A percentile compares a stretch with the other conserved stretches of the same genome.
Evolutionary conservation across 768 basidiomycete species (phyloP).

Genomic region (Boletus rex-veris): DNA sequence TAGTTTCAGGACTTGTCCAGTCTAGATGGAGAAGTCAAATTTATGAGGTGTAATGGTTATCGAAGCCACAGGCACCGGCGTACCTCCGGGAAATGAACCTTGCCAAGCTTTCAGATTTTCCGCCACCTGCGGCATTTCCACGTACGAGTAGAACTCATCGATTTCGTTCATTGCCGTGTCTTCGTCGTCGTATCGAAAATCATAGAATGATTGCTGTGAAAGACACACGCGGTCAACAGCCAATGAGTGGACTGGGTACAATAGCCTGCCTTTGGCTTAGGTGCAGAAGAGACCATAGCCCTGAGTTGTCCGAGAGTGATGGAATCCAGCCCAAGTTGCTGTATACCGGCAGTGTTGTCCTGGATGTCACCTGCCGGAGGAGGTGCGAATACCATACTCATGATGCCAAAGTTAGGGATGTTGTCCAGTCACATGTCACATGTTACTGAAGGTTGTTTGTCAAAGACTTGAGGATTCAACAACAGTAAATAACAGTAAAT

Average conservation of each 20-base stretch:
- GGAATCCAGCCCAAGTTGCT: constrained; percentile 56
- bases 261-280: constrained; percentile 68
- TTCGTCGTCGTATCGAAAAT: constrained; percentile 94
- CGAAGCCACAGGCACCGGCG: constrained; percentile 16
- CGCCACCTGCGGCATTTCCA: constrained; percentile 87
- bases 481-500: constrained; percentile 20
- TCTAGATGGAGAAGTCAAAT: constrained; percentile 40
- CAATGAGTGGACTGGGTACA: constrained; percentile 7
- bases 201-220: constrained; percentile 77
- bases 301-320: constrained; percentile 81
- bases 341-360: constrained; percentile 27
- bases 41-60: neutral
- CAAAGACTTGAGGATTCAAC: constrained; percentile 27
- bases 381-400: constrained; percentile 36
- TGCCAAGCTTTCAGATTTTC: constrained; percentile 89
- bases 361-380: constrained; percentile 29
- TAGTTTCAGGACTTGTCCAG: constrained; percentile 66
- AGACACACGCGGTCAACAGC: constrained; percentile 19
- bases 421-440: neutral
- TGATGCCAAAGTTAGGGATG: neutral
- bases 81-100: constrained; percentile 76
- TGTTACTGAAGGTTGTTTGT: constrained; percentile 17
- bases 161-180: constrained; percentile 95
- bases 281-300: constrained; percentile 62
- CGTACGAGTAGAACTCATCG: constrained; percentile 97